These are phyloP conservation scores for Raddia guianensis DNA, from an alignment of 176 grass and related monocot species.

Conservation along the genomic window DNA sequence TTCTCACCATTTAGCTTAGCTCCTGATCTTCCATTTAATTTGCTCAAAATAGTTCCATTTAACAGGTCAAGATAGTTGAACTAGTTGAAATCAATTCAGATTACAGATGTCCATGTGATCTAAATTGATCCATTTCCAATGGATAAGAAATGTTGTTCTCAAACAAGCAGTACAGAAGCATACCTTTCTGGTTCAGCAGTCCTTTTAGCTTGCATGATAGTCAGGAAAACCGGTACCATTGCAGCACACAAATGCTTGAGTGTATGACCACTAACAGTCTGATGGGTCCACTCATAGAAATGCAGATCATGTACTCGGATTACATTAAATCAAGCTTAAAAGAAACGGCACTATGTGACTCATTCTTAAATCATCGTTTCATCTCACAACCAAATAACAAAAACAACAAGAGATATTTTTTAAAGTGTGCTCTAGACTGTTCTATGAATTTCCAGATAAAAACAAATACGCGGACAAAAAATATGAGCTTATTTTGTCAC, in stretches of 20 bases:
- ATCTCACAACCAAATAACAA: neutral
- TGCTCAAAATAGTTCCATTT: neutral
- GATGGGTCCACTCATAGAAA: conserved; percentile 63
- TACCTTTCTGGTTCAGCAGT: conserved; percentile 78
- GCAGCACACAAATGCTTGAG: conserved; percentile 91
- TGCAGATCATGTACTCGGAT: neutral
- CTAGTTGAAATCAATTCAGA: neutral
- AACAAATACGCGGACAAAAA: neutral
- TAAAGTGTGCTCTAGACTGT: neutral
- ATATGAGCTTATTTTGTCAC: neutral
- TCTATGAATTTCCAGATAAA: conserved; percentile 14
- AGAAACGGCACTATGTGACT: neutral
- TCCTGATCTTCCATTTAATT: neutral
- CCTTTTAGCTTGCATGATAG: conserved; percentile 89
- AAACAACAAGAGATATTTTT: neutral
- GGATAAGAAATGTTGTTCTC: neutral
- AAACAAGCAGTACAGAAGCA: neutral
- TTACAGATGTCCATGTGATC: neutral
- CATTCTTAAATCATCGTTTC: neutral
- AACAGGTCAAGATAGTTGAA: neutral
- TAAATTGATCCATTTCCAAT: neutral
- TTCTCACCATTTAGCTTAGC: neutral
- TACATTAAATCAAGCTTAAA: neutral
- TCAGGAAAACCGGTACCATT: conserved; percentile 91
- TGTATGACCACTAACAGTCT: conserved; percentile 77